These are phyloP conservation scores for Hebeloma cylindrosporum DNA, from an alignment of 768 basidiomycete species.

Conservation along the genomic window DNA sequence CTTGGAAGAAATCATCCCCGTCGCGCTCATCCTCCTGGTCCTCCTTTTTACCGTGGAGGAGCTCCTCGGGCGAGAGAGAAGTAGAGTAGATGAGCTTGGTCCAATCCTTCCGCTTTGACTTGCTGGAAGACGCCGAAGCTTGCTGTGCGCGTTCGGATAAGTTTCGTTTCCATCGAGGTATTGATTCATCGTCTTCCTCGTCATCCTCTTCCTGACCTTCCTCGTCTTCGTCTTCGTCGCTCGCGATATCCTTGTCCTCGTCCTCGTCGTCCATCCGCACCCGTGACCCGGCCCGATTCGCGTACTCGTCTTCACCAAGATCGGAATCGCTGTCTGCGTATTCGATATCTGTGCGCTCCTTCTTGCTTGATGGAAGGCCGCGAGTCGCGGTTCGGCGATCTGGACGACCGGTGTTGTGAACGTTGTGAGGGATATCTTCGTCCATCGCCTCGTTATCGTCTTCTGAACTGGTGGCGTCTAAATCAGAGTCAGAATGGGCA, in stretches of 20 bases:
- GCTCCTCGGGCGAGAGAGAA: conserved; percentile 65
- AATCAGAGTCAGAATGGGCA: conserved; percentile 31
- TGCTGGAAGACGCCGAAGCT: conserved; percentile 41
- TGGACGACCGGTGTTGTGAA: conserved; percentile 52
- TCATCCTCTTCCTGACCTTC: conserved; percentile 55
- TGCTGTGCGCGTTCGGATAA: conserved; percentile 46
- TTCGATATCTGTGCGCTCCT: conserved; percentile 46
- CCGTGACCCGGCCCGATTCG: conserved; percentile 23
- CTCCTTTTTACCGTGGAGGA: conserved; percentile 45
- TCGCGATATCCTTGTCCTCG: conserved; percentile 35
- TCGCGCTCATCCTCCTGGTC: conserved; percentile 41
- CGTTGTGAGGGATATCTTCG: conserved; percentile 23
- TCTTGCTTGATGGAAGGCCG: conserved; percentile 37
- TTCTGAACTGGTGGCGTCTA: too few species aligned
- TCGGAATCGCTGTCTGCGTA: conserved; percentile 85
- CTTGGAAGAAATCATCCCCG: conserved; percentile 76
- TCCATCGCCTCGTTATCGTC: conserved; percentile 26
- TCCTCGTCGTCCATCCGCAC: conserved; percentile 52
- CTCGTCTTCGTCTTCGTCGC: too few species aligned
- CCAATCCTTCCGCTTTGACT: conserved; percentile 63
- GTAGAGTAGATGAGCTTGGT: conserved; percentile 82
- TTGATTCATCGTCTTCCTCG: conserved; percentile 40
- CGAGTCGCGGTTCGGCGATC: conserved; percentile 46
- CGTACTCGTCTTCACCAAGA: conserved; percentile 47
- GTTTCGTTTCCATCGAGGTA: conserved; percentile 75